Evolutionary conservation across 208 protist genomes (phyloP).

Genomic region (Vickermania ingenoplastis): DNA sequence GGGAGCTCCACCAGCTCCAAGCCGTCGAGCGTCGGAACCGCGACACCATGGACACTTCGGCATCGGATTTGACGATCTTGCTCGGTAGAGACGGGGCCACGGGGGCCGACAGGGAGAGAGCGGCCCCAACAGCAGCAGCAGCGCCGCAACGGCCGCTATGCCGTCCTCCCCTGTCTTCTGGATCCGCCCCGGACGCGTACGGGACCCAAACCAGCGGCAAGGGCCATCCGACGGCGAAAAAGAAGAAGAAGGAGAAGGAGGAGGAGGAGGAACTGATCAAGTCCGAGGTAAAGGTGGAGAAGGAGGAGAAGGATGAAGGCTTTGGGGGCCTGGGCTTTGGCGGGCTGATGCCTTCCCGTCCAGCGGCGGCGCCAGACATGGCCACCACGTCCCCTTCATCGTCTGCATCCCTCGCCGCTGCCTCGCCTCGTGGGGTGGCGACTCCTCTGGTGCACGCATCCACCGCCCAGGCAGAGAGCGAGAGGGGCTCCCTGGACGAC

Average conservation of each 20-base stretch:
- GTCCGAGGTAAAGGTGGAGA: conserved; percentile 1
- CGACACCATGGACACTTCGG: conserved; percentile 56
- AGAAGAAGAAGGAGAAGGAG: background rate
- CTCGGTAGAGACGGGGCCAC: conserved; percentile 32
- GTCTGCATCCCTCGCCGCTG: background rate
- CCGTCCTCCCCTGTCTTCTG: background rate
- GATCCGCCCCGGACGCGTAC: conserved; percentile 4
- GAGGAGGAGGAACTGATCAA: background rate
- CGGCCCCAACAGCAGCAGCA: background rate
- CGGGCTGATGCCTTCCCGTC: background rate
- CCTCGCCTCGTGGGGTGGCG: background rate
- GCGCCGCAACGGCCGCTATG: background rate
- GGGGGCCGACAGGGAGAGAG: conserved; percentile 4
- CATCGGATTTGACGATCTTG: conserved; percentile 50
- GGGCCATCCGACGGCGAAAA: conserved; percentile 3
- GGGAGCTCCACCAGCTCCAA: conserved; percentile 34
- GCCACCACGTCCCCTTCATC: background rate
- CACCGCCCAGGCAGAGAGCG: conserved; percentile 3
- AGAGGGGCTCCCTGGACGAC: conserved; percentile 12
- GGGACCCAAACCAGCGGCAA: conserved; percentile 13
- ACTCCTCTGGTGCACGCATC: conserved; percentile 12
- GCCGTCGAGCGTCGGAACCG: conserved; percentile 49
- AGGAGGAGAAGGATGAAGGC: conserved; percentile 11
- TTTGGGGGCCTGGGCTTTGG: conserved; percentile 12
- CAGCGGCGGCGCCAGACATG: background rate